Conservation (phyloP, 768 basidiomycete genomes). For the Suillus alpinus region DNA sequence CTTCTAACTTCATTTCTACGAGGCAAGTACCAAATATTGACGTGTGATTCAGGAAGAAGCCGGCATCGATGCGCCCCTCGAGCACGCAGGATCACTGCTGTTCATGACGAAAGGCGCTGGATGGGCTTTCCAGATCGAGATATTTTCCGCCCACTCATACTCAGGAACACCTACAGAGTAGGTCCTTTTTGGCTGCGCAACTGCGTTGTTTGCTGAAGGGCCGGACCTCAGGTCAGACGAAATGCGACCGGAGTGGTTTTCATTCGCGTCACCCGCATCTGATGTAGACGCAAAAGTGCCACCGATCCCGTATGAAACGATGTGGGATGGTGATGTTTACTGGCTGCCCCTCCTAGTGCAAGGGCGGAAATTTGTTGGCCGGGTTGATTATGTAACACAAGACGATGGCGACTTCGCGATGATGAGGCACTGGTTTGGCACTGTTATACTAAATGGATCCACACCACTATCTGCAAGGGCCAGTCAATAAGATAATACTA, state of each 20-base stretch:
- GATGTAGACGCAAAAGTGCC: slow-evolving; percentile 16
- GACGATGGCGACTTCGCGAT: slow-evolving; percentile 82
- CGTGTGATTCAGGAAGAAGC: slow-evolving; percentile 67
- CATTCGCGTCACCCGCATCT: slow-evolving; percentile 12
- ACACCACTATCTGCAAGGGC: background rate
- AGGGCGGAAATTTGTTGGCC: slow-evolving; percentile 42
- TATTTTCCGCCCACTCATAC: slow-evolving; percentile 65
- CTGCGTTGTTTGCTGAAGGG: background rate
- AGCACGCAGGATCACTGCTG: slow-evolving; percentile 61
- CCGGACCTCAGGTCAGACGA: slow-evolving; percentile 67
- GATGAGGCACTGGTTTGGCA: slow-evolving; percentile 76
- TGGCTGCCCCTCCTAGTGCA: slow-evolving; percentile 68
- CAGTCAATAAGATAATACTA: background rate
- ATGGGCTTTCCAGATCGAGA: slow-evolving; percentile 67
- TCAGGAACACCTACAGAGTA: slow-evolving; percentile 66
- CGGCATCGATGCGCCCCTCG: slow-evolving; percentile 64
- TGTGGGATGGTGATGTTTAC: slow-evolving; percentile 61
- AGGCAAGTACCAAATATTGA: background rate
- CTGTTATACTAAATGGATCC: slow-evolving; percentile 21
- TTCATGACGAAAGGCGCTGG: slow-evolving; percentile 55
- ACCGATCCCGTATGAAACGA: slow-evolving; percentile 54
- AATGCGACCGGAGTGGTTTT: slow-evolving; percentile 85
- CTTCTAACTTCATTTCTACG: background rate
- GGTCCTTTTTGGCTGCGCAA: slow-evolving; percentile 19
- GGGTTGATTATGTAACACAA: slow-evolving; percentile 57